Evolutionary conservation across 495 filamentous ascomycete species (phyloP).

Genomic region (Astrothelium subdiscretum): DNA sequence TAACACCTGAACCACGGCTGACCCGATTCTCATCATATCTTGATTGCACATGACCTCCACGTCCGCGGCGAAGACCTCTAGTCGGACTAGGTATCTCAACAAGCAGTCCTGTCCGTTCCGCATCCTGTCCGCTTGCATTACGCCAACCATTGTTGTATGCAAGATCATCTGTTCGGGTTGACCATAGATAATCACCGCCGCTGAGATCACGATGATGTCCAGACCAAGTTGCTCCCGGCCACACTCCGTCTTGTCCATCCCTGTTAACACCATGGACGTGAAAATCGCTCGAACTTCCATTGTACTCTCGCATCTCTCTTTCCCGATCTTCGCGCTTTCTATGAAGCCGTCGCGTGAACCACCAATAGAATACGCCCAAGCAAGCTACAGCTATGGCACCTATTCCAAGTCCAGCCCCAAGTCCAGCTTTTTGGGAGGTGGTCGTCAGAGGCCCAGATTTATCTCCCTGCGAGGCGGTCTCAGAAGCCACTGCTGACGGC

Average conservation of each 20-base stretch:
- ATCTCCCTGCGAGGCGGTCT: not conserved
- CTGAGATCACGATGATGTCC: constrained; percentile 7
- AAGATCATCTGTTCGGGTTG: not conserved
- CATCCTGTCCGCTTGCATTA: constrained; percentile 23
- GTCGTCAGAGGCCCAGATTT: constrained; percentile 19
- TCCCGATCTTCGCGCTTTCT: constrained; percentile 36
- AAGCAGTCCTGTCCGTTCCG: constrained; percentile 45
- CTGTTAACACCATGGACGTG: not conserved
- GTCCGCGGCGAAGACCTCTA: constrained; percentile 36
- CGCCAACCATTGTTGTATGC: constrained; percentile 13
- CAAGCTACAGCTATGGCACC: constrained; percentile 45
- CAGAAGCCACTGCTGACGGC: constrained; percentile 33
- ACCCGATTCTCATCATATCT: constrained; percentile 38
- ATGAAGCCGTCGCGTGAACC: constrained; percentile 45
- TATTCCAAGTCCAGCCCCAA: constrained; percentile 67
- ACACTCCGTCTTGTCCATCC: not conserved
- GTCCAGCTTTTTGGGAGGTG: constrained; percentile 44
- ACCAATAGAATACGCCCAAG: constrained; percentile 41
- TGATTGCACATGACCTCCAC: constrained; percentile 32
- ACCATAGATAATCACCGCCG: constrained; percentile 9
- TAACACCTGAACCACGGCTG: constrained; percentile 36
- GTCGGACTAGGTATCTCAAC: constrained; percentile 45
- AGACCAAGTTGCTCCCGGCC: not conserved
- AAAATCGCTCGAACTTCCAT: constrained; percentile 9
- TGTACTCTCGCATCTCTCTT: constrained; percentile 37